Evolutionary conservation across 495 filamentous ascomycete genomes (phyloP).

Genomic region (Neurospora terricola): DNA sequence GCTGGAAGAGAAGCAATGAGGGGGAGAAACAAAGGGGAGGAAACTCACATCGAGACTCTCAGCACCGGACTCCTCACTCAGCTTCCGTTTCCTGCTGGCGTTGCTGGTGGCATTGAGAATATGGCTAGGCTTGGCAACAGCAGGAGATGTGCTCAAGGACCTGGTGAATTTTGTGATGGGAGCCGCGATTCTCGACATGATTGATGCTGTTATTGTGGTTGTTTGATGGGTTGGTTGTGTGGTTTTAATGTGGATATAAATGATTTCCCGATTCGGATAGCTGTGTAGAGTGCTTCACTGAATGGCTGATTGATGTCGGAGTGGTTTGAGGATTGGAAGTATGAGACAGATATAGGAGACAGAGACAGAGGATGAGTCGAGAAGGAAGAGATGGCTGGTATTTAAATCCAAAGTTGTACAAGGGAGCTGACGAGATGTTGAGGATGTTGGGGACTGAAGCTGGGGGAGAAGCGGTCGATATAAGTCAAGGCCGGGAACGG

Average conservation of each 20-base stretch:
- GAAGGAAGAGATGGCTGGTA: neutral
- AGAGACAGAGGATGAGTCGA: neutral
- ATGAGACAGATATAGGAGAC: neutral
- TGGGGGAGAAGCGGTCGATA: neutral
- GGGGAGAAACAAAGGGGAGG: neutral
- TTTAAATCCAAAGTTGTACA: neutral
- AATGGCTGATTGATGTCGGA: neutral
- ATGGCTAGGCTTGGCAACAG: constrained; percentile 22
- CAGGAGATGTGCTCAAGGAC: constrained; percentile 31
- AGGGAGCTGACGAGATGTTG: neutral
- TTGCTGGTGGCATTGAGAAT: constrained; percentile 22
- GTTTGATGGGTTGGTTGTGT: neutral
- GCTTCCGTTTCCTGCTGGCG: constrained; percentile 14
- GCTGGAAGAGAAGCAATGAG: neutral
- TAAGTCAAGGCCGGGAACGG: neutral
- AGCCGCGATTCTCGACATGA: constrained; percentile 31
- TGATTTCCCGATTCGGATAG: neutral
- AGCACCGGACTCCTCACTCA: constrained; percentile 1
- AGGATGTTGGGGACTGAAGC: neutral
- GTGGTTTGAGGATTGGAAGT: neutral
- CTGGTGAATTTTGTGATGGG: constrained; percentile 36
- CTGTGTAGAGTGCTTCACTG: neutral
- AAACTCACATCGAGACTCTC: constrained; percentile 16
- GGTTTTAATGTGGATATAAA: neutral
- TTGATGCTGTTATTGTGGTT: constrained; percentile 7